Evolutionary conservation across 257 asterid genomes (phyloP), one percentile per base, ranked within the genome.

Genomic region (Fraxinus quadrangulata): DNA sequence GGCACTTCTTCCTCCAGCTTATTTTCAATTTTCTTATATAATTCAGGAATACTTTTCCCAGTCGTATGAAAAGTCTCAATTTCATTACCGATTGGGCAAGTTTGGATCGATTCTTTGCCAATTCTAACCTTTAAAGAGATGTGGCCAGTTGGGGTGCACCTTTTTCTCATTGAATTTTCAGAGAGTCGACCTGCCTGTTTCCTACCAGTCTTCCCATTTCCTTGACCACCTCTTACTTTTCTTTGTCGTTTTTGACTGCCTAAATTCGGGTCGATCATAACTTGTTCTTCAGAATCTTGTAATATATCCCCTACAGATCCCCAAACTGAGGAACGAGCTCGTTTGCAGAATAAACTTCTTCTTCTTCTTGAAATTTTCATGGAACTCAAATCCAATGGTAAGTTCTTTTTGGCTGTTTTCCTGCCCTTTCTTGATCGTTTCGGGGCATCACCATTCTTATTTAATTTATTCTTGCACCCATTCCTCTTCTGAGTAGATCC

Each of bases 71-170:
- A 75, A 75, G 71, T 82, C 63, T 77, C 85, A 63, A 71, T 63
- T 45, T 49, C 82, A 77, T 74, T 83, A 75, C 75, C 88, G 59
- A 79, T 51, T 75, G 81, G 63, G 79, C 85, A 86, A 65, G 78
- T 81, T 79, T 78, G 86, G 77, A 63, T 63, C 14, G 69, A 63
- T 26, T 26, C 8, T 23, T 85, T 86, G 70, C 94, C 97, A 78
- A 92, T 83, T 84, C 83, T 94, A 69, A 92, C 83, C 88, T 92
- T 94, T 86, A 92, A 80, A 79, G 91, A 81, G 75, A 94, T 90
- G 76, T 33, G 91, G 70, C 94, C 91, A 77, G 88, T 78, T 75
- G 87, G 83, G 70, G 77, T 69, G 81, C 74, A 75, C 42, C 65
- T 79, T 77, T 83, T 85, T 80, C 81, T 81, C 70, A 33, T 67